A percentile compares a stretch with the other conserved stretches of the same genome.
Conservation (phyloP, 371 early-diverging fungal species). For the Circinella umbellata region DNA sequence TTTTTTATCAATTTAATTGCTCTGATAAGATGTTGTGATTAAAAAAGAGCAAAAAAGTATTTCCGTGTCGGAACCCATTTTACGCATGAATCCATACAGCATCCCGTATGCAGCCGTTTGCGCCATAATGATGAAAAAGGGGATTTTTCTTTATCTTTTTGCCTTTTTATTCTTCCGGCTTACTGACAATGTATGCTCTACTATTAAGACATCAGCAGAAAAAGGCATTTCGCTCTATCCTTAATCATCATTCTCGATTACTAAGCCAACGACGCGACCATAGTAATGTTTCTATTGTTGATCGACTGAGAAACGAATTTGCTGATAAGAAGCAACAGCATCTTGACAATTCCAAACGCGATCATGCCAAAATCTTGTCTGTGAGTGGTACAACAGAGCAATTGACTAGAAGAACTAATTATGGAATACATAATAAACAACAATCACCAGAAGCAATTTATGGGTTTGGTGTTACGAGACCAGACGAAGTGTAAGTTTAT, state of each 20-base stretch:
- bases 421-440: conserved; percentile 5
- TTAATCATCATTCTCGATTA: background rate
- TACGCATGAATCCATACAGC: background rate
- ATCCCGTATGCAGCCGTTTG: too few species aligned
- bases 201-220: background rate
- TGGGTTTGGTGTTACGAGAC: conserved; percentile 26
- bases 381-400: conserved; percentile 14
- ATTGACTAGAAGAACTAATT: background rate
- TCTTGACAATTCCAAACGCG: conserved; percentile 27
- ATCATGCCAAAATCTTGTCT: conserved; percentile 31
- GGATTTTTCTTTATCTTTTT: background rate
- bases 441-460: conserved; percentile 17
- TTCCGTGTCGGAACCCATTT: too few species aligned
- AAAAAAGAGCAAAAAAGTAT: too few species aligned
- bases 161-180: background rate
- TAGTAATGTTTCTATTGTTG: conserved; percentile 3
- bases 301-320: conserved; percentile 17
- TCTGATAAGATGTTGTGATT: too few species aligned
- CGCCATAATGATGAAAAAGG: too few species aligned
- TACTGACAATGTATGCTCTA: background rate
- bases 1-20: too few species aligned
- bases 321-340: conserved; percentile 32
- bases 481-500: conserved; percentile 28
- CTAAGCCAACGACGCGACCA: background rate
- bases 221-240: background rate